These are phyloP conservation scores for Vicia sativa DNA, from an alignment of 306 rosid genomes.

Conservation along the genomic window DNA sequence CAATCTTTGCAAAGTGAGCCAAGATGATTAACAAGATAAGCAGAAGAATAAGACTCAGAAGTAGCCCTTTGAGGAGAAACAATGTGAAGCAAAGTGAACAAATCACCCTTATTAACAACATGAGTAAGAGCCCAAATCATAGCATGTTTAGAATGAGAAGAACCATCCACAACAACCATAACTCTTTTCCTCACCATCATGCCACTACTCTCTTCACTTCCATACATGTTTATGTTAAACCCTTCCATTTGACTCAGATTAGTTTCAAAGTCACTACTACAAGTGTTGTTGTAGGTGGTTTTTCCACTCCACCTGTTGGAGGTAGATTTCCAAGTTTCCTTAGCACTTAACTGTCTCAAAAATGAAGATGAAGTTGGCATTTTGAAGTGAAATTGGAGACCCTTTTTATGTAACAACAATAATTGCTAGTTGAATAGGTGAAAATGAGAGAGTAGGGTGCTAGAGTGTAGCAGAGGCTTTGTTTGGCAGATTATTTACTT, in stretches of 20 bases:
- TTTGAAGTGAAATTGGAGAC: neutral
- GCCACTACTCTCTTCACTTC: conserved; percentile 51
- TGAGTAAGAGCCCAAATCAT: conserved; percentile 95
- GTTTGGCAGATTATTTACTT: conserved; percentile 26
- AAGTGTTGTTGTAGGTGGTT: conserved; percentile 37
- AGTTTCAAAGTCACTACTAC: conserved; percentile 38
- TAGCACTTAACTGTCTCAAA: conserved; percentile 66
- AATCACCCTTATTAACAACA: conserved; percentile 75
- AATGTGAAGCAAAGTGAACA: conserved; percentile 81
- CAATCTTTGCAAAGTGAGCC: conserved; percentile 85
- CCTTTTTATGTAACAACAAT: conserved; percentile 7
- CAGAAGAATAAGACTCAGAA: conserved; percentile 49
- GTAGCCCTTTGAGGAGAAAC: conserved; percentile 44
- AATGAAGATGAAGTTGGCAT: conserved; percentile 64
- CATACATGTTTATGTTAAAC: conserved; percentile 55
- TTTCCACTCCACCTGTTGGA: conserved; percentile 66
- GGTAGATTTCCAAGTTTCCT: conserved; percentile 66
- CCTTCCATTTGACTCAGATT: conserved; percentile 64
- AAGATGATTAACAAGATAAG: conserved; percentile 71
- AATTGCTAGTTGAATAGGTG: conserved; percentile 23
- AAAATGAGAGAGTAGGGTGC: conserved; percentile 34
- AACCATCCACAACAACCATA: conserved; percentile 84
- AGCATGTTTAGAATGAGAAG: conserved; percentile 82
- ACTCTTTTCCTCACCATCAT: conserved; percentile 70
- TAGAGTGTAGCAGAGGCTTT: conserved; percentile 31